Percentiles rank a stretch among this genome's conserved stretches.
Conservation (phyloP, 2,329 filamentous ascomycete genomes). For the Hansfordia pulvinata region DNA sequence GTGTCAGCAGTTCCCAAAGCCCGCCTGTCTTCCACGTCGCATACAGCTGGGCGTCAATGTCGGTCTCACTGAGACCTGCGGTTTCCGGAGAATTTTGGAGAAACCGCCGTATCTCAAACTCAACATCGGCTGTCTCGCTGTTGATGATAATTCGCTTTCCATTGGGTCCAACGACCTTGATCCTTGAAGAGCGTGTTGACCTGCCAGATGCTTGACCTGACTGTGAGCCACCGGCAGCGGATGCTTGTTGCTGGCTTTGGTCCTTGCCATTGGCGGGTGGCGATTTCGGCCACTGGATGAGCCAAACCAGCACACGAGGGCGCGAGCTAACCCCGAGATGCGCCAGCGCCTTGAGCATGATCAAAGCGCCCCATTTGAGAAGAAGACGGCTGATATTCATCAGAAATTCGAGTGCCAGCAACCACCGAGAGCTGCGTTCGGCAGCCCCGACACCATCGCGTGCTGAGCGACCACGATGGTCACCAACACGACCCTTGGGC, state of each 20-base stretch:
- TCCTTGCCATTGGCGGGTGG: no score
- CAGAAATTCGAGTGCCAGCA: conserved; percentile 63
- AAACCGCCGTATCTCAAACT: conserved; percentile 59
- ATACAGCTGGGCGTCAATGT: conserved; percentile 64
- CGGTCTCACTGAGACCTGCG: conserved; percentile 40
- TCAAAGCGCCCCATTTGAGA: conserved; percentile 40
- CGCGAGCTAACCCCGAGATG: conserved; percentile 45
- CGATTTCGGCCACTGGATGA: conserved; percentile 28
- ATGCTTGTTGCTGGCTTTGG: conserved; percentile 10
- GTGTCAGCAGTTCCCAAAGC: conserved; percentile 69
- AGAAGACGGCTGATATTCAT: conserved; percentile 58
- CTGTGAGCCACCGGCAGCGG: no score
- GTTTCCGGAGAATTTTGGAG: conserved; percentile 26
- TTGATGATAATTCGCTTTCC: conserved; percentile 41
- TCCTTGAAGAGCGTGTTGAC: conserved; percentile 24
- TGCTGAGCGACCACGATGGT: conserved; percentile 28
- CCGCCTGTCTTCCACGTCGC: conserved; percentile 73
- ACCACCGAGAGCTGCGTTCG: conserved; percentile 67
- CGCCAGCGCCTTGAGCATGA: conserved; percentile 38
- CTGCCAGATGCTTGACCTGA: no score
- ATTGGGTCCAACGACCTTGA: conserved; percentile 37
- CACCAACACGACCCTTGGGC: conserved; percentile 27
- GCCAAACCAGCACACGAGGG: conserved; percentile 48
- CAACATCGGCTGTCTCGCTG: conserved; percentile 62
- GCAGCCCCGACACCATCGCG: conserved; percentile 63